These are phyloP conservation scores for Sesbania bispinosa DNA, from an alignment of 306 rosid genomes.

Conservation along the genomic window DNA sequence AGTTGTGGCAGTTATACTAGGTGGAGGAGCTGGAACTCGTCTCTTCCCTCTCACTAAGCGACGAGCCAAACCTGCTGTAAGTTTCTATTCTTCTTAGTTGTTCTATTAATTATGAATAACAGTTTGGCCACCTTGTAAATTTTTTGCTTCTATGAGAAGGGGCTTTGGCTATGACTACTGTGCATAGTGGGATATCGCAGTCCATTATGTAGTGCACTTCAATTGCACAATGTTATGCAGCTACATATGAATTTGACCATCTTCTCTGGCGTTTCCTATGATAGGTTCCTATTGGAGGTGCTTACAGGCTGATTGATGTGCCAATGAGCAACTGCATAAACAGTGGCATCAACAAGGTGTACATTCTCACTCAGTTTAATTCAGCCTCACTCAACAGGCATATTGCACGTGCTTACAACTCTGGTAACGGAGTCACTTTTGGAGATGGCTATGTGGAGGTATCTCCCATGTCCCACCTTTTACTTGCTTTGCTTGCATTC, in stretches of 20 bases:
- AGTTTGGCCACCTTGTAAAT: background rate
- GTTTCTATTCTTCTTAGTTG: constrained; percentile 15
- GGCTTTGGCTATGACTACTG: background rate
- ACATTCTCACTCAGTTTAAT: constrained; percentile 91
- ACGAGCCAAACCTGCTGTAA: constrained; percentile 93
- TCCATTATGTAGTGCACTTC: background rate
- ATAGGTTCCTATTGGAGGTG: constrained; percentile 87
- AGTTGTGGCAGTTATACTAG: constrained; percentile 78
- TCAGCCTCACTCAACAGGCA: constrained; percentile 96
- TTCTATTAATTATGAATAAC: background rate
- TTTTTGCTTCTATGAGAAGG: background rate
- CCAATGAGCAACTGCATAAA: constrained; percentile 99
- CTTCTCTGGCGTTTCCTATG: constrained; percentile 14
- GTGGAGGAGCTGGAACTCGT: constrained; percentile 99
- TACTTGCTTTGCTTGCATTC: background rate
- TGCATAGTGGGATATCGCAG: no score
- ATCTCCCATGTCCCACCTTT: constrained; percentile 9
- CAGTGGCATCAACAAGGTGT: constrained; percentile 93
- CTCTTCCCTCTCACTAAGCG: constrained; percentile 92
- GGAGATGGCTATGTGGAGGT: constrained; percentile 95
- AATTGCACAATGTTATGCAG: background rate
- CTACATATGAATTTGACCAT: constrained; percentile 3
- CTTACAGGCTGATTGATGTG: constrained; percentile 89
- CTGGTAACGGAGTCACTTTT: constrained; percentile 60
- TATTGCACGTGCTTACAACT: constrained; percentile 82